Base-by-base conservation (phyloP, 305 asterid species). In the Lippia alba region DNA sequence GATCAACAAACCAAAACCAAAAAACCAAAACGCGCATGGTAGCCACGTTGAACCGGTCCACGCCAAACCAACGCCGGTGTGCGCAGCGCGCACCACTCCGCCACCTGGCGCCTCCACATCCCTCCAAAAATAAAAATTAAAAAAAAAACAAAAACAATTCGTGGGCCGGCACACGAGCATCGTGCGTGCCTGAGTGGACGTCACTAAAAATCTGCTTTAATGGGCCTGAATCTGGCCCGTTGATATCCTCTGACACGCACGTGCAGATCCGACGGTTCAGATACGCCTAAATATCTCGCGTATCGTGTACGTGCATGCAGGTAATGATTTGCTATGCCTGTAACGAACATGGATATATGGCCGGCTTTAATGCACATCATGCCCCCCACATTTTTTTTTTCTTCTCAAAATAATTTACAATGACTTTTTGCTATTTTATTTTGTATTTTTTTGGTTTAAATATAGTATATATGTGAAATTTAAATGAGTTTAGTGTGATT, bases 131-230 rank as follows among this genome's bases (percentile, higher is more conserved):
- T 7, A 15, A 2, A 5, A 14, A 66, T n/a, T n/a, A 7, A 54
- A 20, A 8, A 3, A 30, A 5, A 0, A 49, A 61, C 14, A 4
- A 17, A 17, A 64, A 56, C 57, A 45, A 64, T 61, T 67, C 61
- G 78, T 67, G 80, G 83, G 72, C 51, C 85, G 78, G 89, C 90
- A 82, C 91, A 84, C 94, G 83, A 81, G 82, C 70, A 74, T 71
- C 72, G 87, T 82, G 90, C 57, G 87, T 82, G 90, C 57, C 66
- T 69, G 53, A 1, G 1, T 34, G 82, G 80, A 82, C 81, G 89
- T 78, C 49, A 53, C 2, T 5, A 6, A 9, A 54, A 77, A 74
- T 60, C 74, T 48, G 24, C 24, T 51, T 66, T 73, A 46, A 60
- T 51, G 77, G 74, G 76, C 56, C 74, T 64, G 19, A 0, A 19